Evolutionary conservation across 2,329 filamentous ascomycete species (phyloP).

Genomic region (Cyphellophora attinorum): DNA sequence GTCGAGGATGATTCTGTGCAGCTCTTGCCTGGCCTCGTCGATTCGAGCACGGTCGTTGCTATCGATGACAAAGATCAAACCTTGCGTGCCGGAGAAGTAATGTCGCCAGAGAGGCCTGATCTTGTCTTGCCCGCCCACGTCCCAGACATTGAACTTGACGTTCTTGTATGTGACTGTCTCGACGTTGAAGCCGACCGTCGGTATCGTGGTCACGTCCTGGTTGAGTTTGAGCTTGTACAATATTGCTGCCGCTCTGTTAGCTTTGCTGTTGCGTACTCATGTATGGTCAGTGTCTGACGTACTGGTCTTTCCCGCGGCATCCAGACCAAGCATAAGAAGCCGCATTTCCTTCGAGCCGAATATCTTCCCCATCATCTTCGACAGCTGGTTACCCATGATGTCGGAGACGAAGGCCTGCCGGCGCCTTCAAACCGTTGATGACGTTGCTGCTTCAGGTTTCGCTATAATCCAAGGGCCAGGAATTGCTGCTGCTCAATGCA

Average conservation of each 20-base stretch:
- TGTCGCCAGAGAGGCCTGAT: conserved; percentile 95
- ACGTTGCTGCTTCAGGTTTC: no score
- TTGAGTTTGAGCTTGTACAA: conserved; percentile 98
- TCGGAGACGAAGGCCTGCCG: no score
- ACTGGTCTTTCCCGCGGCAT: conserved; percentile 96
- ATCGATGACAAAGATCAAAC: conserved; percentile 97
- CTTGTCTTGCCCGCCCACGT: conserved; percentile 98
- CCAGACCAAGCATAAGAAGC: conserved; percentile 92
- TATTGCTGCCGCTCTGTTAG: conserved; percentile 59
- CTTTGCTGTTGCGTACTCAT: neutral
- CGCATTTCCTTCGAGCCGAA: conserved; percentile 99
- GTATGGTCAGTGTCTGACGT: conserved; percentile 18
- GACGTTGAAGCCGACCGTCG: conserved; percentile 98
- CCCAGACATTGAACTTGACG: conserved; percentile 99
- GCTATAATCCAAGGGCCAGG: no score
- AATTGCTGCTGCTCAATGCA: no score
- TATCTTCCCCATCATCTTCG: conserved; percentile 96
- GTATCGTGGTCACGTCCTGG: conserved; percentile 96
- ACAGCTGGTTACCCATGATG: conserved; percentile 80
- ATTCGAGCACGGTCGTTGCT: conserved; percentile 85
- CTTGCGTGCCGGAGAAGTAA: conserved; percentile 93
- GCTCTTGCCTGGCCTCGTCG: conserved; percentile 83
- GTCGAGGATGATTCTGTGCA: conserved; percentile 96
- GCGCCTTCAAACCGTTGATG: no score
- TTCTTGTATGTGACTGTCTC: conserved; percentile 99